phyloP scores from a whole-genome alignment of 148 eudicot species.

The Vaccinium corymbosum region DNA sequence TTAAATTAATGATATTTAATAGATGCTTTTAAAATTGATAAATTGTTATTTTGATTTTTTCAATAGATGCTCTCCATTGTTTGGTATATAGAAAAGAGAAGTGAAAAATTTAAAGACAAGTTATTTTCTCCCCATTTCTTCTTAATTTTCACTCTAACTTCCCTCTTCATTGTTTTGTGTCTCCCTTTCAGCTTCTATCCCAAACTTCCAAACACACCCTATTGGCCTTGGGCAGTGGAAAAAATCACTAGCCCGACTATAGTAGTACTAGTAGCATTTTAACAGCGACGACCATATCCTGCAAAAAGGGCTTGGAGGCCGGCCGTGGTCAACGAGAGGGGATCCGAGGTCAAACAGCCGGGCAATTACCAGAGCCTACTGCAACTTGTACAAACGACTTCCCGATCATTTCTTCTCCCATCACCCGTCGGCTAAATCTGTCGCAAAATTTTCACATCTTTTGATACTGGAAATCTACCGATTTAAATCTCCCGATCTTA shows the following conservation, averaged over 20 bases:
- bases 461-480: not conserved
- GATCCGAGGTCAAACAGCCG: not conserved
- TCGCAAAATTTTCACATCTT: not conserved
- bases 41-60: too few relatives aligned
- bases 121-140: too few relatives aligned
- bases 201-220: too few relatives aligned
- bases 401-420: not conserved
- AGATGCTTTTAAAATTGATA: too few relatives aligned
- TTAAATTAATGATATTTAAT: too few relatives aligned
- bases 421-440: not conserved
- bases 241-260: not conserved
- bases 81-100: too few relatives aligned
- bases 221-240: not conserved
- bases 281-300: not conserved
- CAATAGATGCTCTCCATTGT: too few relatives aligned
- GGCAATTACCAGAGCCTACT: not conserved
- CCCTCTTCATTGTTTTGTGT: too few relatives aligned
- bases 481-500: slow-evolving; percentile 3
- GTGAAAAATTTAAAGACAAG: too few relatives aligned
- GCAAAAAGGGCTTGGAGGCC: not conserved
- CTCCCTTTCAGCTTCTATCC: too few relatives aligned
- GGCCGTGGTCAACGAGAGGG: slow-evolving; percentile 4
- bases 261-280: not conserved
- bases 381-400: not conserved
- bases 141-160: too few relatives aligned